A percentile compares a stretch with the other conserved stretches of the same genome.
These are phyloP conservation scores for Gossypium stocksii DNA, from an alignment of 345 rosid species.

Conservation along the genomic window DNA sequence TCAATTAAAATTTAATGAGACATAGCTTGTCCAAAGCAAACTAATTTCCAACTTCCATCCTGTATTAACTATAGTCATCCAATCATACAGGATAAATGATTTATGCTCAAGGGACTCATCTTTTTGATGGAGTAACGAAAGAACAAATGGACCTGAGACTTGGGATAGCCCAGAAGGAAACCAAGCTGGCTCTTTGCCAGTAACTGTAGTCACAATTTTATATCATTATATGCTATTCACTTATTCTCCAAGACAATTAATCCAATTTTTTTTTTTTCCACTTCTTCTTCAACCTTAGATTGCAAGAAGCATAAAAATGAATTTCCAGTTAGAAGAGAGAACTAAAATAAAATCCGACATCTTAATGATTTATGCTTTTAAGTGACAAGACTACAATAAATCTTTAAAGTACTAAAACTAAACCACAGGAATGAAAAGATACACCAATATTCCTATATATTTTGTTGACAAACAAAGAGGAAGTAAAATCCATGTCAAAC, in stretches of 20 bases:
- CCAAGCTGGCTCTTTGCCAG: background rate
- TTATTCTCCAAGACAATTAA: background rate
- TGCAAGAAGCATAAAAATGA: background rate
- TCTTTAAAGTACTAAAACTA: background rate
- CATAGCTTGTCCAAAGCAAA: background rate
- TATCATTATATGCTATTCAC: background rate
- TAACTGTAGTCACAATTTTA: background rate
- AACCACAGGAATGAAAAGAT: background rate
- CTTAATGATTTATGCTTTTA: background rate
- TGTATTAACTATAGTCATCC: background rate
- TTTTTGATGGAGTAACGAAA: background rate
- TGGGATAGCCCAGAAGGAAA: background rate
- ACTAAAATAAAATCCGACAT: background rate
- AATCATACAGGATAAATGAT: background rate
- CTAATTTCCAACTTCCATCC: background rate
- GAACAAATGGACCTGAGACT: background rate
- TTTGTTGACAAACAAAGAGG: background rate
- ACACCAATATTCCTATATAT: background rate
- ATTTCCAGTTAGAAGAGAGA: background rate
- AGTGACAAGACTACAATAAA: background rate
- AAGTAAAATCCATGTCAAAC: background rate
- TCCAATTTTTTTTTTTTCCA: background rate
- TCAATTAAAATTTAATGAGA: background rate
- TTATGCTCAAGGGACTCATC: background rate
- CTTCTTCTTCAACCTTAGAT: background rate